Percentiles rank a stretch among this genome's conserved stretches.
Conservation (phyloP, 2,329 filamentous ascomycete genomes). For the Ophiostoma tasmaniense region DNA sequence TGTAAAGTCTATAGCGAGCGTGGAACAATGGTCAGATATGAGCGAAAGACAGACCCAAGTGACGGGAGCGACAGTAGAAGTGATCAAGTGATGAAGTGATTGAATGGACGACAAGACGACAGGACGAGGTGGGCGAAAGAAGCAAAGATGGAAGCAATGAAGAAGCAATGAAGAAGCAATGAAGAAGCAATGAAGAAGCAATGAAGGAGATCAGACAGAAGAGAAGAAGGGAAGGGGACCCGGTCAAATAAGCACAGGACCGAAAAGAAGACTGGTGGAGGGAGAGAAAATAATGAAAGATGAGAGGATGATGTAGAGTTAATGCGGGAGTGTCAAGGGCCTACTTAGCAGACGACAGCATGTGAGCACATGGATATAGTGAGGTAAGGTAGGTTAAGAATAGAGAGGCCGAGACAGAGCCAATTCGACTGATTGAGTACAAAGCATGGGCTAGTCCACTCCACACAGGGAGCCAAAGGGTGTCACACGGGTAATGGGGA, state of each 20-base stretch:
- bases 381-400: background rate
- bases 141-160: background rate
- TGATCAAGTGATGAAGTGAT: constrained; percentile 1
- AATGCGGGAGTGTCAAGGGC: constrained; percentile 6
- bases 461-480: constrained; percentile 11
- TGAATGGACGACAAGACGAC: background rate
- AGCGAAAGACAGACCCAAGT: constrained; percentile 20
- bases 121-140: background rate
- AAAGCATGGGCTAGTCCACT: constrained; percentile 9
- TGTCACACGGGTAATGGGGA: constrained; percentile 6
- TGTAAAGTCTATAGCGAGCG: background rate
- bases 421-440: background rate
- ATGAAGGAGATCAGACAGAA: background rate
- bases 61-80: background rate
- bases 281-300: background rate
- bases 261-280: background rate
- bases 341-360: background rate
- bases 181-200: background rate
- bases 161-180: background rate
- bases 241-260: background rate
- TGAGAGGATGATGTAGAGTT: background rate
- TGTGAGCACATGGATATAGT: background rate
- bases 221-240: background rate
- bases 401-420: background rate
- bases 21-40: constrained; percentile 16